Evolutionary conservation across 225 moss, liverwort and hornwort genomes (phyloP).

Genomic region (Climacium dendroides): DNA sequence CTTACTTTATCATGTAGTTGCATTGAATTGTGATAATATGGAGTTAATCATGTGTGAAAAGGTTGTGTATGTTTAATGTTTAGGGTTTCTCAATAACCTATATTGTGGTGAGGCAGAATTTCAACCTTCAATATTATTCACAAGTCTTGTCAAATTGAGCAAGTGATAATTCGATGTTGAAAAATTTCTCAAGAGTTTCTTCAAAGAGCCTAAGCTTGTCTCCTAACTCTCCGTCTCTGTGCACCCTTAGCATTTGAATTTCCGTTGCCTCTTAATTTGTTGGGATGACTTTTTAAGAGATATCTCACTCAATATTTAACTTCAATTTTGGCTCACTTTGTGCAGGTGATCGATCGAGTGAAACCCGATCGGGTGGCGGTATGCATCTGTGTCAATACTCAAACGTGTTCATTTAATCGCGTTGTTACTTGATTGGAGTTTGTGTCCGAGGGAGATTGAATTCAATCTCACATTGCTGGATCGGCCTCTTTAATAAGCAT

Average conservation of each 20-base stretch:
- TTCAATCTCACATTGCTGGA: background rate
- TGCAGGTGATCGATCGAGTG: slow-evolving; percentile 86
- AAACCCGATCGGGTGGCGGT: slow-evolving; percentile 78
- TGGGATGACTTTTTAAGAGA: background rate
- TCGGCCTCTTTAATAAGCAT: background rate
- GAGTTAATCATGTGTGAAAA: background rate
- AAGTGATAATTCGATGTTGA: background rate
- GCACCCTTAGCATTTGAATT: background rate
- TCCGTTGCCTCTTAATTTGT: background rate
- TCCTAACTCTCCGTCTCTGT: background rate
- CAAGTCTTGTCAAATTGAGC: background rate
- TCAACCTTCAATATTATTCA: background rate
- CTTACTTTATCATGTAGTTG: background rate
- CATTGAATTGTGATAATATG: background rate
- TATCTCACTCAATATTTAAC: background rate
- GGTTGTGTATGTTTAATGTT: background rate
- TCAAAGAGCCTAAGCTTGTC: background rate
- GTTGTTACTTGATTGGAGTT: background rate
- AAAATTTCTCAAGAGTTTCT: background rate
- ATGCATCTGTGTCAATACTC: background rate
- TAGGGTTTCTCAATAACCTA: background rate
- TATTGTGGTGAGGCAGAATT: background rate
- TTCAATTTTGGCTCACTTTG: background rate
- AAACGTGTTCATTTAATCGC: background rate
- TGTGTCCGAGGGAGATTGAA: background rate